A percentile compares a stretch with the other conserved stretches of the same genome.
phyloP scores from a whole-genome alignment of 2,329 filamentous ascomycete species.

The Atkinsonella hypoxylon region DNA sequence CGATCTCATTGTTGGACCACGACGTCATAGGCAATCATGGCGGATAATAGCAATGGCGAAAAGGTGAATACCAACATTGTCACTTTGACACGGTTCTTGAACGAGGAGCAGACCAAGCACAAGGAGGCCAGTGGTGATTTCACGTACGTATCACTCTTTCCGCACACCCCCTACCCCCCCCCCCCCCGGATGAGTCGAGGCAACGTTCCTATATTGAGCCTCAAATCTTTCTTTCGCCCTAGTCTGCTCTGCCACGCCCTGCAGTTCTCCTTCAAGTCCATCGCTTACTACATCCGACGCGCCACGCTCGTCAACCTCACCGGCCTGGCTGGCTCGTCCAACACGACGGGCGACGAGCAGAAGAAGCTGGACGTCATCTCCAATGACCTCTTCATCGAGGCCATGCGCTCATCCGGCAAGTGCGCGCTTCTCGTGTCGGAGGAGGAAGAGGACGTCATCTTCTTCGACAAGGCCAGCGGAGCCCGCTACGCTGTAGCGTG shows the following conservation, averaged over 20 bases:
- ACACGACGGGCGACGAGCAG: conserved; percentile 93
- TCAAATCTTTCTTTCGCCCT: conserved; percentile 3
- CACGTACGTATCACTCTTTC: conserved; percentile 50
- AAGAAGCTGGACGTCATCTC: conserved; percentile 99
- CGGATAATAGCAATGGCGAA: conserved; percentile 41
- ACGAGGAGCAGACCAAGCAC: conserved; percentile 88
- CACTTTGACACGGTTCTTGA: conserved; percentile 89
- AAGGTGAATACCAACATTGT: conserved; percentile 93
- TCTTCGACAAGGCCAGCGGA: conserved; percentile 64
- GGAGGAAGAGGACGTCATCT: conserved; percentile 88
- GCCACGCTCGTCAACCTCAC: conserved; percentile 92
- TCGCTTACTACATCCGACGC: conserved; percentile 97
- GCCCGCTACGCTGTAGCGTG: conserved; percentile 91
- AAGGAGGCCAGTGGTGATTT: conserved; percentile 96
- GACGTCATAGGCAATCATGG: conserved; percentile 15
- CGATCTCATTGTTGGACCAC: not conserved
- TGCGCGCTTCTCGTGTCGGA: conserved; percentile 92
- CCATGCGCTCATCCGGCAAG: conserved; percentile 86
- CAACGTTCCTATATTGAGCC: too few relatives aligned
- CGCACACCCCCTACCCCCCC: too few relatives aligned
- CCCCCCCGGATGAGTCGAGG: too few relatives aligned
- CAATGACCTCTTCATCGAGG: conserved; percentile 93
- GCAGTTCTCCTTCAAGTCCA: conserved; percentile 99
- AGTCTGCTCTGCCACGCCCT: conserved; percentile 94
- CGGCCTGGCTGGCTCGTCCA: conserved; percentile 86